phyloP scores from a whole-genome alignment of 495 filamentous ascomycete species.

The Talaromyces thailandensis region DNA sequence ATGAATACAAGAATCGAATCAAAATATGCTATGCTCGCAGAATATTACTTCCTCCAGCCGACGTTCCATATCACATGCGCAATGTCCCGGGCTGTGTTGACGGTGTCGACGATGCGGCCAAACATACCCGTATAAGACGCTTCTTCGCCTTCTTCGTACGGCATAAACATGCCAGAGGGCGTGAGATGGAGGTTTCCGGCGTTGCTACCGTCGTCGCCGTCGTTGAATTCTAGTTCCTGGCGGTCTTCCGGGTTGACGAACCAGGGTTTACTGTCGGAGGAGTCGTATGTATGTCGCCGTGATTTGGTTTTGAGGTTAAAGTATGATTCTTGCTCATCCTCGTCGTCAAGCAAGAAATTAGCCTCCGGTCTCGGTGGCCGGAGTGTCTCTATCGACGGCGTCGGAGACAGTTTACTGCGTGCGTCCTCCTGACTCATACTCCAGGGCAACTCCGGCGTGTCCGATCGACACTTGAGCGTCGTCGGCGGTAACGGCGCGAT shows the following conservation, averaged over 20 bases:
- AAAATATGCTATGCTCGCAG: neutral
- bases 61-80: conserved; percentile 98
- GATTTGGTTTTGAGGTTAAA: neutral
- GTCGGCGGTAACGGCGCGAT: conserved; percentile 91
- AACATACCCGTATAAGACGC: conserved; percentile 52
- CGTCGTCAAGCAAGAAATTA: conserved; percentile 63
- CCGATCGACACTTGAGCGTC: conserved; percentile 79
- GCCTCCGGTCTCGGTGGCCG: conserved; percentile 60
- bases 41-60: conserved; percentile 68
- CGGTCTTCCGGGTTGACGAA: conserved; percentile 29
- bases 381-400: conserved; percentile 69
- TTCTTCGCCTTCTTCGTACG: conserved; percentile 60
- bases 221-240: conserved; percentile 15
- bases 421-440: conserved; percentile 15
- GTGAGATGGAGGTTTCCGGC: conserved; percentile 47
- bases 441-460: conserved; percentile 55
- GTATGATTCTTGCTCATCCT: conserved; percentile 35
- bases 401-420: conserved; percentile 44
- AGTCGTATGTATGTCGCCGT: conserved; percentile 13
- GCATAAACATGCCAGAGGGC: conserved; percentile 78
- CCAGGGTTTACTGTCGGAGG: conserved; percentile 22
- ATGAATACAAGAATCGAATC: conserved; percentile 2
- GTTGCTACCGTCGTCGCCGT: conserved; percentile 21
- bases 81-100: conserved; percentile 95
- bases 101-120: conserved; percentile 79